Base-by-base conservation (phyloP, 768 basidiomycete species). In the Lepiota venenata region DNA sequence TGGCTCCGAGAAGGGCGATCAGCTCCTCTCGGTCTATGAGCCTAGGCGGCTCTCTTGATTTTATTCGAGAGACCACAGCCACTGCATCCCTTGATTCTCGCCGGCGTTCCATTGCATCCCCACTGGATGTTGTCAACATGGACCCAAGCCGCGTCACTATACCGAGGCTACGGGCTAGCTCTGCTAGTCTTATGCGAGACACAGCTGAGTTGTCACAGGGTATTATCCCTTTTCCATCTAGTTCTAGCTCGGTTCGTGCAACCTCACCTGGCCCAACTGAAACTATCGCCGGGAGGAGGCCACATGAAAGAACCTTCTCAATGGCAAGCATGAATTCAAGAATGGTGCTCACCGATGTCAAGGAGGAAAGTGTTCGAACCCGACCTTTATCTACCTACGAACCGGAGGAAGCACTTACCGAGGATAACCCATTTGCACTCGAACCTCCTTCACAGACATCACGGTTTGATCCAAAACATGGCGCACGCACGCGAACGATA, bases 401-500 rank as follows among this genome's bases (percentile, higher is more conserved):
- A 16, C 62, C 76, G 39, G 53, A 40, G 27, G 52, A 55, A 22
- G 40, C 4, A 2, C 29, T 14, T 22, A 64, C 69, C 39, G 76
- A 80, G 11, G 77, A 83, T 48, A 89, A 87, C 63, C 83, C 84
- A 14, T 91, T 91, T 64, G 78, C 84, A 27, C 68, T 91, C 29
- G 80, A 83, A 41, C 80, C 85, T 38, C 84, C 85, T 20, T 80
- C 79, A 8, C 78, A 81, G 40, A 77, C 81, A 20, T 91, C 88
- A 16, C 79, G 84, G 29, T 90, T 93, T 65, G 91, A 93, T 66
- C 89, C 90, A n/a, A 92, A 91, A 65, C 73, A 73, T 18, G 71
- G 72, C 10, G 71, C 69, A n/a, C 83, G 80, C 63, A 72, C 75
- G 25, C 81, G 86, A 32, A 82, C 85, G 7, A 55, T 74, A 55